A percentile compares a stretch with the other conserved stretches of the same genome.
phyloP scores from a whole-genome alignment of 805 yeast genomes.

The Starmerella bombi region DNA sequence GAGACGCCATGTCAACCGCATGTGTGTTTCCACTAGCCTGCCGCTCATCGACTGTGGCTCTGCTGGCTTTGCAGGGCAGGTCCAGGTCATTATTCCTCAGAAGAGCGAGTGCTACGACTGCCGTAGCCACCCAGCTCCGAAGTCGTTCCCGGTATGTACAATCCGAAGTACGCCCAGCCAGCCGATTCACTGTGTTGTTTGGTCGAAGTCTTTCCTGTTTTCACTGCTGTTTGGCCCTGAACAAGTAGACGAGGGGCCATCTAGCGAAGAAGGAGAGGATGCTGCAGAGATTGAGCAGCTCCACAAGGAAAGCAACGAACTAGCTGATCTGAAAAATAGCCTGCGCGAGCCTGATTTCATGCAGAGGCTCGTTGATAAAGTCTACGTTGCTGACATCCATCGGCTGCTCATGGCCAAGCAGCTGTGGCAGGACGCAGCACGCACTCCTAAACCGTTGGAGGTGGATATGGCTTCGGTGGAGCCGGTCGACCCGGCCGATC shows the following conservation, averaged over 20 bases:
- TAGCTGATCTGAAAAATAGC: slow-evolving; percentile 23
- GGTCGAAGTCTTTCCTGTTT: slow-evolving; percentile 91
- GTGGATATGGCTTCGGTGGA: slow-evolving; percentile 19
- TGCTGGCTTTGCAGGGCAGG: slow-evolving; percentile 88
- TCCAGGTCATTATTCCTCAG: slow-evolving; percentile 71
- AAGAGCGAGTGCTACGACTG: slow-evolving; percentile 89
- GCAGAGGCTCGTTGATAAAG: slow-evolving; percentile 27
- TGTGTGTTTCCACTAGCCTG: slow-evolving; percentile 57
- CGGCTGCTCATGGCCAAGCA: slow-evolving; percentile 51
- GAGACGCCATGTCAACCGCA: slow-evolving; percentile 71
- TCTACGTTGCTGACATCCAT: slow-evolving; percentile 66
- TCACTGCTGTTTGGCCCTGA: slow-evolving; percentile 50
- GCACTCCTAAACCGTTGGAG: slow-evolving; percentile 44
- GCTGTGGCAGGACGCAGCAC: slow-evolving; percentile 56
- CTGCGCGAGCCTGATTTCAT: slow-evolving; percentile 28
- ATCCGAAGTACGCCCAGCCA: slow-evolving; percentile 93
- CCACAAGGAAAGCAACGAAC: slow-evolving; percentile 28
- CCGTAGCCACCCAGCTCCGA: slow-evolving; percentile 72
- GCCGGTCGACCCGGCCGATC: slow-evolving; percentile 23
- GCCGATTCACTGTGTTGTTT: slow-evolving; percentile 90
- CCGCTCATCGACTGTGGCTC: slow-evolving; percentile 92
- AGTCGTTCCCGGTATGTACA: slow-evolving; percentile 89
- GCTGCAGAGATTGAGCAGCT: slow-evolving; percentile 26
- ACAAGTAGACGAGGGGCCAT: slow-evolving; percentile 36
- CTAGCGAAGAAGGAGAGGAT: slow-evolving; percentile 48